Evolutionary conservation across 1,139 yeast species (phyloP), one percentile per base, ranked within the genome.

Genomic region (Sugiyamaella pinicola): DNA sequence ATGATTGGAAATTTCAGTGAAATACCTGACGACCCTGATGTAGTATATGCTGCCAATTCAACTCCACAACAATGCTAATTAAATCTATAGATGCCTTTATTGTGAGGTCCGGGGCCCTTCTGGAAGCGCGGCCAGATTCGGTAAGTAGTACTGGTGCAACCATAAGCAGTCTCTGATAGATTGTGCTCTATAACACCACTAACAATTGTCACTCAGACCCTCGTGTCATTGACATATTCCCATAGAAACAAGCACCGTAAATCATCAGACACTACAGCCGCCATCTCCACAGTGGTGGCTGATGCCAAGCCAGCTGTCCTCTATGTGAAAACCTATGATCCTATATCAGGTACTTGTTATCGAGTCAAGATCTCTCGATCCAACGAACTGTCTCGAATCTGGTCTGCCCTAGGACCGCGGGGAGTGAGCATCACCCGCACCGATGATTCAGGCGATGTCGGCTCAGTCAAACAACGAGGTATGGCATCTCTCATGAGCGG

Each of bases 391-490:
- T 84, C 93, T 15, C 79, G 93, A 62, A 69, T 91, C 29, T 72
- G 89, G 67, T 82, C 88, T 37, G 89, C 91, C n/a, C 67, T 90
- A 49, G 97, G 97, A 0, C 96, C 97, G 3, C 77, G 80, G 56
- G 93, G 95, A 2, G 86, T 87, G n/a, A 64, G 62, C 33, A 56
- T 67, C 53, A 54, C 64, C 38, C 42, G 47, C 40, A 35, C 39
- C 22, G 21, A 41, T 15, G 47, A 34, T 15, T n/a, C 33, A 10
- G 50, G 34, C n/a, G 61, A 58, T 39, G 50, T 53, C 13, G 22
- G 49, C 2, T 49, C 52, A 15, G 38, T 51, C 28, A 53, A 34
- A 26, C 45, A 55, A 19, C 31, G 52, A 13, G 74, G 74, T 8
- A 18, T 65, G 26, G 70, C 71, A 18, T 57, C 63, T 43, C 41